phyloP scores from a whole-genome alignment of 139 green algal genomes.

The Tetradesmus obliquus region DNA sequence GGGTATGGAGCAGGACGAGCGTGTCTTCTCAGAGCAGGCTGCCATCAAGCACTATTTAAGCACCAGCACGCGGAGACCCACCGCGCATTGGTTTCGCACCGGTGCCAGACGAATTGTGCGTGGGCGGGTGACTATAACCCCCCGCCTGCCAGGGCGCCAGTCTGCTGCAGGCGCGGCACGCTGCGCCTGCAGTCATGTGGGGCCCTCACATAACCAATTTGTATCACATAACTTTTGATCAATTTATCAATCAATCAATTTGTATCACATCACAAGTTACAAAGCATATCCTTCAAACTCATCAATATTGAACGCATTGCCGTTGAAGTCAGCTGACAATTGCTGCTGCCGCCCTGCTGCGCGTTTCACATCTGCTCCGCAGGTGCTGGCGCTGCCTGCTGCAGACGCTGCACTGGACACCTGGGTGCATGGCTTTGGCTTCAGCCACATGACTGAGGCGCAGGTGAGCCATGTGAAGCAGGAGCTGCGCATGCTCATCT shows the following conservation, averaged over 20 bases:
- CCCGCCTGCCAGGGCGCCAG: not conserved
- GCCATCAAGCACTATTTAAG: not conserved
- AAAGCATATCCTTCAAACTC: no score
- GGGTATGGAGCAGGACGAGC: no score
- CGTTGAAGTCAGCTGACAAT: not conserved
- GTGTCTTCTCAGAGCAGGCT: no score
- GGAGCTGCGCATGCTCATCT: constrained; percentile 85
- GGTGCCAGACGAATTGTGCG: not conserved
- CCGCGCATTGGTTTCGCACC: not conserved
- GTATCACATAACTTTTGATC: no score
- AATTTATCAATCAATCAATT: no score
- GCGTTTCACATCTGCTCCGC: not conserved
- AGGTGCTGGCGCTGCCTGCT: constrained; percentile 48
- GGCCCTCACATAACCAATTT: not conserved
- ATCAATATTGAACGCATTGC: not conserved
- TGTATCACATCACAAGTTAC: no score
- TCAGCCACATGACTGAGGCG: constrained; percentile 54
- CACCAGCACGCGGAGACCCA: not conserved
- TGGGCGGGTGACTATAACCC: not conserved
- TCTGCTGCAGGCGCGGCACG: not conserved
- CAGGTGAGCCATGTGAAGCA: constrained; percentile 62
- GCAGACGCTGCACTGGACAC: constrained; percentile 63
- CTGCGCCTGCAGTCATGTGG: not conserved
- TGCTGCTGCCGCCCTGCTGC: not conserved
- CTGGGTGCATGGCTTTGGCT: constrained; percentile 71